Base-by-base conservation (phyloP, 768 basidiomycete genomes). In the Rhodosporidiobolus odoratus region DNA sequence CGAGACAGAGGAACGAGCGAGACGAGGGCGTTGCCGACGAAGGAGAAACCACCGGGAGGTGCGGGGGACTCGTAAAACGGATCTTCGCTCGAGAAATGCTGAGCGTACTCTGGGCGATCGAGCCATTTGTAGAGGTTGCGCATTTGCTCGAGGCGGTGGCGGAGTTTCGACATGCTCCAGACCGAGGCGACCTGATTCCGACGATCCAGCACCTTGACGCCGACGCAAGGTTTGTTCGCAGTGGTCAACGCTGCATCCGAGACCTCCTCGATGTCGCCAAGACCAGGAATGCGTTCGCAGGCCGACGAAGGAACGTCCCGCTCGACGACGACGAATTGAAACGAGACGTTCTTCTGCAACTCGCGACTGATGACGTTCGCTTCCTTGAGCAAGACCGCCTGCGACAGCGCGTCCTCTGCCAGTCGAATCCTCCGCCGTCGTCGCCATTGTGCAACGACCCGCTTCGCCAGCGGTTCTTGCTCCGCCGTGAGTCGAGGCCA, bases 281-380 rank as follows among this genome's bases (percentile, higher is more conserved):
- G 81, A 19, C 91, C 91, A 38, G 88, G 89, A 72, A 92, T 89
- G 35, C 87, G 88, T 78, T 92, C 92, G 56, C 91, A 84, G 3
- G 90, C 87, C 25, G 94, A 95, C 23, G 83, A 83, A 16, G 94
- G 92, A 19, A 88, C 84, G 21, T 89, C 88, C 32, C 88, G 90
- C 40, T 92, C 88, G n/a, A 90, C 86, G 60, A 97, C 86, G 9
- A 89, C 88, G 77, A 96, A 95, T 80, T 99, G 96, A 80, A 92
- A 99, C 32, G 86, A 84, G 53, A 95, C 91, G 48, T 88, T 85
- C 79, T 95, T 93, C 40, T 85, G 83, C 52, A 96, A 85, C 79
- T 94, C 91, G 25, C 72, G 88, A 89, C 90, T 92, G 75, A 96
- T 89, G 56, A 97, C 84, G 79, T 96, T 97, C 9, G 92, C 95